Base-by-base conservation (phyloP, 2,329 filamentous ascomycete species). In the Lasiodiplodia gonubiensis region DNA sequence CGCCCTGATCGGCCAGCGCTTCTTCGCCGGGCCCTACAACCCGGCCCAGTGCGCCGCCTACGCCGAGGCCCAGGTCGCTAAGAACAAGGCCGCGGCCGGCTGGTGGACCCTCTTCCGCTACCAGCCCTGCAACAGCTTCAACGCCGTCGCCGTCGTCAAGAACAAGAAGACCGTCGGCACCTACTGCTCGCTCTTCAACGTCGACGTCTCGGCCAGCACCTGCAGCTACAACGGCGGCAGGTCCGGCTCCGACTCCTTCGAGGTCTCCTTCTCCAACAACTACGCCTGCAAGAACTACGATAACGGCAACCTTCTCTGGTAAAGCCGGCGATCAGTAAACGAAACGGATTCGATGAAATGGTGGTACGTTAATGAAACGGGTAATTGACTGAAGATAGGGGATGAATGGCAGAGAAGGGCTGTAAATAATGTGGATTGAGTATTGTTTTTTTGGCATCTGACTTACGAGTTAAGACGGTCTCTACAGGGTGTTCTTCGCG, bases 121-220 rank as follows among this genome's bases (percentile, higher is more conserved):
- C 53, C 53, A 51, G 71, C 76, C 71, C 12, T 79, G 76, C 72
- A 71, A 72, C 42, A 78, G 75, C 70, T 74, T 74, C 70, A 76
- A 78, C 66, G 75, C 76, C 2, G 77, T 78, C 67, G 59, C 77
- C 14, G 67, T 77, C n/a, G 68, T 72, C 42, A 73, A 73, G 59
- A 71, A 76, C 60, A 67, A 68, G 1, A 68, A 69, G 37, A 63
- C 69, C 27, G 66, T 68, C 59, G 39, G 70, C 7, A 74, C 78
- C 67, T 74, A 74, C 69, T 77, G 75, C 68, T 64, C 72, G 48
- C 63, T 72, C 11, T 66, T 57, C 64, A 57, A 66, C 46, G 46
- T 39, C n/a, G 53, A 46, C 10, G 42, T 66, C 42, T 27, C 21
- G n/a, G 18, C 39, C 37, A 37, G 23, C 53, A 57, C 39, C 7